phyloP scores from a whole-genome alignment of 129 eudicot species.

The Smallanthus sonchifolius region DNA sequence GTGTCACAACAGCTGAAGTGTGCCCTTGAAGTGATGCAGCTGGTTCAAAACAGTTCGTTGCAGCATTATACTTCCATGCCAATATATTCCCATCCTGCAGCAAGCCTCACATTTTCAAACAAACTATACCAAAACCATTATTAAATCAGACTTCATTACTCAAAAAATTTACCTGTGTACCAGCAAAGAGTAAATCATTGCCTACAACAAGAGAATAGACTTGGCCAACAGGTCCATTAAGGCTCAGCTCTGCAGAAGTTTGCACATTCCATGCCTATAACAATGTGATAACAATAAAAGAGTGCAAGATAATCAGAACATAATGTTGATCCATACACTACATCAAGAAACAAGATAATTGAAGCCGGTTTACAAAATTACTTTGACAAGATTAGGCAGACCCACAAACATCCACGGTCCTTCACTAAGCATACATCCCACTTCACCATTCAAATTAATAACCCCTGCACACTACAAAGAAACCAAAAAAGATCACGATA shows the following conservation, averaged over 20 bases:
- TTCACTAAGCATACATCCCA: conserved; percentile 94
- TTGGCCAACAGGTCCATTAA: conserved; percentile 92
- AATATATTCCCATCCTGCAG: conserved; percentile 80
- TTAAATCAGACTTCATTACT: neutral
- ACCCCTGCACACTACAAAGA: conserved; percentile 62
- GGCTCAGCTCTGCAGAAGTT: conserved; percentile 63
- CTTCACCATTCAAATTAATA: conserved; percentile 65
- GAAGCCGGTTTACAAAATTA: conserved; percentile 15
- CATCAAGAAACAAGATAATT: neutral
- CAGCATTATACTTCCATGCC: conserved; percentile 86
- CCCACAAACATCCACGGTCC: conserved; percentile 98
- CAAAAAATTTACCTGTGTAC: conserved; percentile 57
- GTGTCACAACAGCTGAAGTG: conserved; percentile 70
- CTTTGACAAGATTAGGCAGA: conserved; percentile 81
- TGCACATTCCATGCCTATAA: conserved; percentile 90
- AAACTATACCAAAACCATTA: neutral
- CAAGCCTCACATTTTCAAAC: neutral
- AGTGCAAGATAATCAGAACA: neutral
- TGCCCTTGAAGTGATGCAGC: conserved; percentile 91
- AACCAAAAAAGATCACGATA: conserved; percentile 23
- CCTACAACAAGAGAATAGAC: conserved; percentile 89
- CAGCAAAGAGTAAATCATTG: conserved; percentile 81
- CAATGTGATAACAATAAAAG: conserved; percentile 1
- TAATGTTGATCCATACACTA: neutral
- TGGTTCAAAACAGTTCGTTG: conserved; percentile 81